Base-by-base conservation (phyloP, 2,329 filamentous ascomycete species). In the Parafenestella ontariensis region DNA sequence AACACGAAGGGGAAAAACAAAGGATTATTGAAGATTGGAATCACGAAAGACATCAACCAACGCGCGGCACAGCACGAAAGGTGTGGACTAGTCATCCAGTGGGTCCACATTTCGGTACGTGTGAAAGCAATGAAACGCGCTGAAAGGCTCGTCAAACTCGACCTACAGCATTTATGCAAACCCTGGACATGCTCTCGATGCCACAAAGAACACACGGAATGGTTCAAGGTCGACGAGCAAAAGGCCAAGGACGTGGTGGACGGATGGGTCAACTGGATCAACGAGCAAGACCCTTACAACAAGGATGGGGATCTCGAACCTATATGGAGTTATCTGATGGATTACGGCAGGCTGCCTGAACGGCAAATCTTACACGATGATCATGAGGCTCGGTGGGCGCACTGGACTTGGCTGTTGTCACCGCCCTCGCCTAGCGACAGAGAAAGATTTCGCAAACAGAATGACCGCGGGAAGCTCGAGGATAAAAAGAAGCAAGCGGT, bases 131-230 rank as follows among this genome's bases (percentile, higher is more conserved):
- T 24, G 20, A 13, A 41, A 24, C 39, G 39, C 5, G 39, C 39
- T 10, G 39, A 41, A n/a, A 24, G 11, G 24, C 39, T 41, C 24
- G 24, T 41, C 21, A 41, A 41, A 41, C 15, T 24, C 24, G 39
- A 41, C 18, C 18, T 41, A 3, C 15, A 13, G 5, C 39, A 41
- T 24, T 5, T 41, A 13, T 24, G 18, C 39, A 21, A 20, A 24
- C 39, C 39, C 13, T 41, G 17, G 39, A 24, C 23, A 18, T 41
- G 39, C 24, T 24, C 20, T 23, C 23, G n/a, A 24, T 41, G 39
- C 24, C 23, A 18, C 24, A 31, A 28, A 18, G 26, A 18, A 17
- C 28, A 45, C 39, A 46, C 46, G 21, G 54, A 57, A 47, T 45
- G 42, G 42, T 45, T 45, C 17, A 17, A 45, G n/a, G 18, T 33